Conservation (phyloP, 768 basidiomycete genomes). For the Lactarius deliciosus region DNA sequence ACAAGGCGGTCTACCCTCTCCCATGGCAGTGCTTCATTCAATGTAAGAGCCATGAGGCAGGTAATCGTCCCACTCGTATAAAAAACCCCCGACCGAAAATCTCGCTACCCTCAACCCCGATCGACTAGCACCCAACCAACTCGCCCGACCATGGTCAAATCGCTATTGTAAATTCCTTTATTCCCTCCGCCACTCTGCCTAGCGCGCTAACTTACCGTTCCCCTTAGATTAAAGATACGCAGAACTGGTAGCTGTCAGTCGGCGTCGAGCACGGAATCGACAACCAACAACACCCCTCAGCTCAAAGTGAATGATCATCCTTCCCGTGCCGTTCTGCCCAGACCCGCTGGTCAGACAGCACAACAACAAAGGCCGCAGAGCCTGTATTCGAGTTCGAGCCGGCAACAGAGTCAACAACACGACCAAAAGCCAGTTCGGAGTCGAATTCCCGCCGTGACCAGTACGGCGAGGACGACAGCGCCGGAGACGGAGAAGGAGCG, state of each 20-base stretch:
- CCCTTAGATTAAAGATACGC: background rate
- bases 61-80: background rate
- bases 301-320: no score
- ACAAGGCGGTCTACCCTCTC: background rate
- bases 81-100: background rate
- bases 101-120: background rate
- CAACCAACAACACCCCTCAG: background rate
- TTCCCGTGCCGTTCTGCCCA: background rate
- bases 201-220: background rate
- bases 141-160: background rate
- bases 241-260: background rate
- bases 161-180: background rate
- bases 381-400: background rate
- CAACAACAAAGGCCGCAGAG: background rate
- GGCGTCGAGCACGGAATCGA: background rate
- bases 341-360: background rate
- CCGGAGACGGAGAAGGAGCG: constrained; percentile 13
- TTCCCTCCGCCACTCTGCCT: background rate
- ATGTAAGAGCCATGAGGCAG: background rate
- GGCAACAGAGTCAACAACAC: background rate
- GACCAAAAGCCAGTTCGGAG: background rate
- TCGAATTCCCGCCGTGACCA: constrained; percentile 23
- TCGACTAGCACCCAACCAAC: background rate
- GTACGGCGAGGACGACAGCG: constrained; percentile 19
- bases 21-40: background rate